Conservation (phyloP, 768 basidiomycete species). For the Pleurotus tuber-regium region DNA sequence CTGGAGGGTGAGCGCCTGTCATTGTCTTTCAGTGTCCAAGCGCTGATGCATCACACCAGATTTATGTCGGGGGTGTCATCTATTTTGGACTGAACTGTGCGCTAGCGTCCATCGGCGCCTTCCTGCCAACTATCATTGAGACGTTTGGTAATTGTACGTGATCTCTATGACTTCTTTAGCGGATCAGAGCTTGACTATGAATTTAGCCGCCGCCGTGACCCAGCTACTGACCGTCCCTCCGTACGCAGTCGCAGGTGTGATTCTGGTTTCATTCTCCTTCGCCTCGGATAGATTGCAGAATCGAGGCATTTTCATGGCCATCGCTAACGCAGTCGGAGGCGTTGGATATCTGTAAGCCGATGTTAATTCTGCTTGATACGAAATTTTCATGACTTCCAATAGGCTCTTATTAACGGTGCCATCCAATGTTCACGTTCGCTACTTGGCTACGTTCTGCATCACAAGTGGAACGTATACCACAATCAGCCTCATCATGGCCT, state of each 20-base stretch:
- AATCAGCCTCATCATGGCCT: constrained; percentile 72
- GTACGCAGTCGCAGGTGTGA: constrained; percentile 66
- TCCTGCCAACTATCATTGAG: constrained; percentile 78
- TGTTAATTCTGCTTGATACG: not conserved
- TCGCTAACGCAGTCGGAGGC: constrained; percentile 43
- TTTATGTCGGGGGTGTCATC: constrained; percentile 66
- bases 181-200: no score
- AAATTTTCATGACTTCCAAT: not conserved
- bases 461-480: constrained; percentile 75
- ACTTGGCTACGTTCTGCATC: constrained; percentile 78
- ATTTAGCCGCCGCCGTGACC: constrained; percentile 56
- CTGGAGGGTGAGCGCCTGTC: constrained; percentile 69
- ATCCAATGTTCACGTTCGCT: constrained; percentile 56
- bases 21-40: no score
- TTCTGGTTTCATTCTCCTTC: constrained; percentile 57
- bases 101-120: constrained; percentile 74
- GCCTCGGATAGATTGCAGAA: constrained; percentile 65
- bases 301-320: constrained; percentile 48
- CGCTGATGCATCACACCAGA: no score
- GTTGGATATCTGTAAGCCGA: constrained; percentile 61
- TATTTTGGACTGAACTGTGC: constrained; percentile 80
- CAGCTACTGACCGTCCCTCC: constrained; percentile 82
- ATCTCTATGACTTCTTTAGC: not conserved
- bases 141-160: constrained; percentile 70
- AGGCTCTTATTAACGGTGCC: constrained; percentile 57